Evolutionary conservation across 1,284 basidiomycete genomes (phyloP), one percentile per base, ranked within the genome.

Genomic region (Earliella scabrosa): DNA sequence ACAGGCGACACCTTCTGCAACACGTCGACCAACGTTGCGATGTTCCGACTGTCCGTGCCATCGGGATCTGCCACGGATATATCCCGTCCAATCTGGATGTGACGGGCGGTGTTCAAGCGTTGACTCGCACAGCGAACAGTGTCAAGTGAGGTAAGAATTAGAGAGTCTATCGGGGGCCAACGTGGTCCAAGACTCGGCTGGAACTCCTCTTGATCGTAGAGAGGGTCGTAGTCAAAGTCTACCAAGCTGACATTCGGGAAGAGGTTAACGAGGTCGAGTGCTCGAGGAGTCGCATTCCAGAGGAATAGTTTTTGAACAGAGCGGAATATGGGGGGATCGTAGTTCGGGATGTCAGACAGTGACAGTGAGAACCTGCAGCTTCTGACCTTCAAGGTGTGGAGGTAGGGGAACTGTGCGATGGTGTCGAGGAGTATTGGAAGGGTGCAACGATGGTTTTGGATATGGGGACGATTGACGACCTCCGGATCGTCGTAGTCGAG

Each of bases 1-100:
- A 54, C 52, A 9, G 52, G 56, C 13, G 48, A 58, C 13, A 45
- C 34, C 7, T 4, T 21, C 16, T 20, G 23, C 18, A 54, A 20
- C 16, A 38, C 16, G 2, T 29, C 41, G 11, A 58, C 16, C 6
- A 54, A 39, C 8, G n/a, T 18, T 11, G 7, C 8, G 46, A 29
- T 18, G 4, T 39, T 18, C 6, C 4, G 16, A 3, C 16, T 18
- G 20, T 39, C n/a, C 3, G 16, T 10, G 2, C 6, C 16, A 18
- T 18, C 16, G 10, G 4, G 6, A 18, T 39, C 16, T 3, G 32
- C 21, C 13, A 35, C 10, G 8, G 23, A 27, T 31, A 26, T 4
- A n/a, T n/a, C n/a, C 14, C 11, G 7, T 13, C 1, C 5, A 14
- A 47, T 6, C 7, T n/a, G 23, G 14, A 47, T 13, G n/a, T 47